Evolutionary conservation across 768 basidiomycete genomes (phyloP).

Genomic region (Leccinellum albellum): DNA sequence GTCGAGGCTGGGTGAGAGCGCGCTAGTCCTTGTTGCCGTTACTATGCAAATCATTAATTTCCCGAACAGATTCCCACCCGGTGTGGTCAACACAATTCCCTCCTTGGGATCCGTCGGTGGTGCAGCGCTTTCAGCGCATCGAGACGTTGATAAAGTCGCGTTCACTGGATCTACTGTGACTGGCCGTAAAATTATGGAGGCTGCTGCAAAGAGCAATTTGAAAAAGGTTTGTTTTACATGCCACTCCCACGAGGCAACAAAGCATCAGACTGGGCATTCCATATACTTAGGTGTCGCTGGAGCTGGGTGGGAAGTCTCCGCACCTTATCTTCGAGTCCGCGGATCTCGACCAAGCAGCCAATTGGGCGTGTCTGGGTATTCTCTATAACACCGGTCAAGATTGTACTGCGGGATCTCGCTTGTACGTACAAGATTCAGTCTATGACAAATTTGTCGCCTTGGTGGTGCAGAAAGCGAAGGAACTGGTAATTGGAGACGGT

Average conservation of each 20-base stretch:
- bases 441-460: slow-evolving; percentile 79
- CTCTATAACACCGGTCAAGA: slow-evolving; percentile 91
- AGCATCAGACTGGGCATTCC: slow-evolving; percentile 4
- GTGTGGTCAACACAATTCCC: slow-evolving; percentile 85
- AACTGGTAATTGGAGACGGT: slow-evolving; percentile 74
- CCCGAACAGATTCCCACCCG: slow-evolving; percentile 73
- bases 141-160: slow-evolving; percentile 88
- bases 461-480: slow-evolving; percentile 63
- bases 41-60: slow-evolving; percentile 16
- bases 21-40: slow-evolving; percentile 6
- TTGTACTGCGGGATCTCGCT: slow-evolving; percentile 87
- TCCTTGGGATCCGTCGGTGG: slow-evolving; percentile 82
- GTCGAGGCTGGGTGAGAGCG: slow-evolving; percentile 73
- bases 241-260: slow-evolving; percentile 25
- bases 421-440: slow-evolving; percentile 83
- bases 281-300: slow-evolving; percentile 67
- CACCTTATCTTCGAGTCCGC: slow-evolving; percentile 89
- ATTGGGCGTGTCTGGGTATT: slow-evolving; percentile 83
- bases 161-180: slow-evolving; percentile 92
- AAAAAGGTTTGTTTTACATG: slow-evolving; percentile 64
- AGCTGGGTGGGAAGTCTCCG: slow-evolving; percentile 92
- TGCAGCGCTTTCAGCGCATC: slow-evolving; percentile 77
- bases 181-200: slow-evolving; percentile 86
- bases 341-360: slow-evolving; percentile 80
- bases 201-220: slow-evolving; percentile 88